These are phyloP conservation scores for Eimeria brunetti DNA, from an alignment of 169 alveolate species.

Conservation along the genomic window DNA sequence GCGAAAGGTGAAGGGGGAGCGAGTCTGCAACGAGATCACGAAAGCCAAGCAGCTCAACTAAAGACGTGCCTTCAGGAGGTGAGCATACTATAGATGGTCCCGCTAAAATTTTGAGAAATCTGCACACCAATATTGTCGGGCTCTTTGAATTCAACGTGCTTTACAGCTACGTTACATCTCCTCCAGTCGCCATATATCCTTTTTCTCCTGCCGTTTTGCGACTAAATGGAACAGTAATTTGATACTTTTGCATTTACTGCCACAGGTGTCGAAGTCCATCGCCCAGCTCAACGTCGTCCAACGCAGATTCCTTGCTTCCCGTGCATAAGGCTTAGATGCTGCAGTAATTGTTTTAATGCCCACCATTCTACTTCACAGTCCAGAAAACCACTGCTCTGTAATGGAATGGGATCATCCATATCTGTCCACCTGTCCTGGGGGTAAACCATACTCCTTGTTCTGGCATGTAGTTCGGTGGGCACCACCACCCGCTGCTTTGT, in stretches of 20 bases:
- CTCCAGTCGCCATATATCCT: neutral
- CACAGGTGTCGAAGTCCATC: constrained; percentile 33
- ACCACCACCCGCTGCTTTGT: neutral
- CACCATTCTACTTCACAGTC: neutral
- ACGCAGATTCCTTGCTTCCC: constrained; percentile 32
- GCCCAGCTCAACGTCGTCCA: constrained; percentile 45
- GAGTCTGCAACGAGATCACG: neutral
- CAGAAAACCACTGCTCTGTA: neutral
- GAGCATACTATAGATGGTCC: neutral
- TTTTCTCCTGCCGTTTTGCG: neutral
- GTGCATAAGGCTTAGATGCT: neutral
- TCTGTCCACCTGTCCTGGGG: neutral
- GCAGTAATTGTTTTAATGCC: neutral
- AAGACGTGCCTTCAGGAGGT: constrained; percentile 52
- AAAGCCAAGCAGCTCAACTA: constrained; percentile 53
- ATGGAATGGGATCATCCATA: neutral
- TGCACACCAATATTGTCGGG: neutral
- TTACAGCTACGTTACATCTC: neutral
- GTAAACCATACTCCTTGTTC: neutral
- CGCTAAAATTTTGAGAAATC: neutral
- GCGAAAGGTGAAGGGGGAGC: constrained; percentile 3
- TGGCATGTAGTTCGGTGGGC: neutral
- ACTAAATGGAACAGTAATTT: neutral
- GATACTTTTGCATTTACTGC: neutral
- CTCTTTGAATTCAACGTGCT: neutral